Evolutionary conservation across 1,139 yeast species (phyloP), one percentile per base, ranked within the genome.

Genomic region (Pichia sp.): DNA sequence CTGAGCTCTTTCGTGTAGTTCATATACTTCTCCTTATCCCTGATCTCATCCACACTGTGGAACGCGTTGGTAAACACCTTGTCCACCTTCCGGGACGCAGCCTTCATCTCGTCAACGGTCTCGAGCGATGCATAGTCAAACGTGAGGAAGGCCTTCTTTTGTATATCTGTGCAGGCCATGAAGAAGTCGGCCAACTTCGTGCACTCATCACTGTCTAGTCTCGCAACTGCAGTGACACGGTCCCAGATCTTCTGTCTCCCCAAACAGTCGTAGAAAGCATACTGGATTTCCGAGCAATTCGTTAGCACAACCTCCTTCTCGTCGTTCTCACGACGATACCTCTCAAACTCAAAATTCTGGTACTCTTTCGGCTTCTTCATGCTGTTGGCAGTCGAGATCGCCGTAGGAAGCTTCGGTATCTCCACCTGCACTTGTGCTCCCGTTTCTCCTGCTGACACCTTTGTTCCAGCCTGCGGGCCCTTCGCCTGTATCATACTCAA

Each of bases 201-300:
- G 54, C 70, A 67, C 20, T 64, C 64, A 29, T 56, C 61, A 34
- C 56, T 57, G 36, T 60, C 55, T 4, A 60, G 51, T 4, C 55
- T 51, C 17, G 63, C 58, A 38, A 61, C 60, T 0, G 61, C 50
- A 5, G 53, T 48, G 4, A 61, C n/a, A 46, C 63, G 59, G 27
- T 61, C 58, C 51, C 56, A 40, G 29, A 52, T 24, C 7, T 52
- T 30, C 52, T 63, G 57, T 27, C 52, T 46, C 45, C 57, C 53
- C 40, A 65, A 55, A 56, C 72, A 69, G 16, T 63, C 56, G 31
- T 64, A 57, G 50, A 64, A 67, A 30, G 50, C 48, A n/a, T 56
- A 46, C 47, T 67, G 70, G 7, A 67, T 57, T 51, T 69, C 73
- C 12, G 70, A 60, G 52, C 73, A 70, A 51, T 70, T 70, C 6